phyloP scores from a whole-genome alignment of 768 basidiomycete genomes.

The Podaxis rugospora region DNA sequence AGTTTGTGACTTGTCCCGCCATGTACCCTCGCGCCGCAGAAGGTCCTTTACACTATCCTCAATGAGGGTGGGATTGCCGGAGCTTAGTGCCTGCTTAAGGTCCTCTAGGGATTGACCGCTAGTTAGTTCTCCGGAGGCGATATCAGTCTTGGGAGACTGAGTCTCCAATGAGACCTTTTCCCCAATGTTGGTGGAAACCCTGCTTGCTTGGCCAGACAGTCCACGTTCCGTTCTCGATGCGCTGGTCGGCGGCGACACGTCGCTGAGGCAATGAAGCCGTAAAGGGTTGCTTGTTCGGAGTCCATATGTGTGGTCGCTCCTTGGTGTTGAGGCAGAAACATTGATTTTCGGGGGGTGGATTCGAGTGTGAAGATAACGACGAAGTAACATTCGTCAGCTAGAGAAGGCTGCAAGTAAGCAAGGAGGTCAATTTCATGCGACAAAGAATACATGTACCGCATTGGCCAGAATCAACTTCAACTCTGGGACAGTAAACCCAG shows the following conservation, averaged over 20 bases:
- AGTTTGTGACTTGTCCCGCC: background rate
- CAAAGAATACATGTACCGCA: slow-evolving; percentile 1
- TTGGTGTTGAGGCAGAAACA: slow-evolving; percentile 13
- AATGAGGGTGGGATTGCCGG: background rate
- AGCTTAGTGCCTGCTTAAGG: background rate
- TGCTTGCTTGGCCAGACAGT: background rate
- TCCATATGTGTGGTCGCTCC: slow-evolving; percentile 16
- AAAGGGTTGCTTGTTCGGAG: background rate
- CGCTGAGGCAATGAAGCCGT: background rate
- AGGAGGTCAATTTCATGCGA: background rate
- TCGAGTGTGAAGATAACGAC: slow-evolving; percentile 54
- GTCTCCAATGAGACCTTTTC: background rate
- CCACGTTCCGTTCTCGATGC: background rate
- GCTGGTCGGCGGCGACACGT: background rate
- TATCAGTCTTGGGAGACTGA: background rate
- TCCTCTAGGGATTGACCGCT: too few relatives aligned
- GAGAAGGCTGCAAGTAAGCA: background rate
- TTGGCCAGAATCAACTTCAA: background rate
- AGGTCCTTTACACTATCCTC: background rate
- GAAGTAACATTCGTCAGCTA: slow-evolving; percentile 74
- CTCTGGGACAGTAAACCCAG: slow-evolving; percentile 7
- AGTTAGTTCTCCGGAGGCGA: background rate
- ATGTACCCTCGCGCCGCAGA: background rate
- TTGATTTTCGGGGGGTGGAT: slow-evolving; percentile 33
- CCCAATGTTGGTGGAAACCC: background rate